Percentiles rank a stretch among this genome's conserved stretches.
phyloP scores from a whole-genome alignment of 2,329 filamentous ascomycete genomes.

The Cladosporium cucumerinum region DNA sequence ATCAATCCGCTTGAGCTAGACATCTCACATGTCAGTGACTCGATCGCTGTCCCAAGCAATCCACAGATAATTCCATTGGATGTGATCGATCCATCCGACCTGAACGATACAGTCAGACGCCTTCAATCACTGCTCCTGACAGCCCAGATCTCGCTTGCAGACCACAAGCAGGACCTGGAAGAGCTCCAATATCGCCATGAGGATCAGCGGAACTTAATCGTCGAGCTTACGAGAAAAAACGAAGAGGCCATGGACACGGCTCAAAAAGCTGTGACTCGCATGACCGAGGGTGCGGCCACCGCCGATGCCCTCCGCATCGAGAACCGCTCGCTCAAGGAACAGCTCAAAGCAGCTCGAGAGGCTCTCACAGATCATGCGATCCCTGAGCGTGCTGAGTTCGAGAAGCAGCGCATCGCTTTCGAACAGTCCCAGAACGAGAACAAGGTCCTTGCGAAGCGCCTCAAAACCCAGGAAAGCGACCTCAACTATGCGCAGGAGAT shows the following conservation, averaged over 20 bases:
- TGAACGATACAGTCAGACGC: constrained; percentile 21
- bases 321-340: constrained; percentile 26
- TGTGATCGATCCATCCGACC: not conserved
- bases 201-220: constrained; percentile 29
- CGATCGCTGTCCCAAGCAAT: constrained; percentile 33
- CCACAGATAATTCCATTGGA: not conserved
- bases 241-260: constrained; percentile 27
- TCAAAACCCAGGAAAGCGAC: constrained; percentile 43
- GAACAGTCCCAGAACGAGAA: constrained; percentile 26
- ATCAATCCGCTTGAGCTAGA: constrained; percentile 36
- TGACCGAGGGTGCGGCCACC: constrained; percentile 18
- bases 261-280: constrained; percentile 24
- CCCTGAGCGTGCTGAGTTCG: constrained; percentile 34
- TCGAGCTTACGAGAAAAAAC: constrained; percentile 26
- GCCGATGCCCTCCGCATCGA: constrained; percentile 25
- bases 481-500: constrained; percentile 56
- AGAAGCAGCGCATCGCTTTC: constrained; percentile 24
- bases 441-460: constrained; percentile 30
- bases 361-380: constrained; percentile 29
- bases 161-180: constrained; percentile 31
- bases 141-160: constrained; percentile 26
- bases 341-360: constrained; percentile 30
- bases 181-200: constrained; percentile 35
- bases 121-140: constrained; percentile 25
- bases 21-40: constrained; percentile 43